phyloP scores from a whole-genome alignment of 805 yeast genomes.

The Phaffomyces opuntiae region DNA sequence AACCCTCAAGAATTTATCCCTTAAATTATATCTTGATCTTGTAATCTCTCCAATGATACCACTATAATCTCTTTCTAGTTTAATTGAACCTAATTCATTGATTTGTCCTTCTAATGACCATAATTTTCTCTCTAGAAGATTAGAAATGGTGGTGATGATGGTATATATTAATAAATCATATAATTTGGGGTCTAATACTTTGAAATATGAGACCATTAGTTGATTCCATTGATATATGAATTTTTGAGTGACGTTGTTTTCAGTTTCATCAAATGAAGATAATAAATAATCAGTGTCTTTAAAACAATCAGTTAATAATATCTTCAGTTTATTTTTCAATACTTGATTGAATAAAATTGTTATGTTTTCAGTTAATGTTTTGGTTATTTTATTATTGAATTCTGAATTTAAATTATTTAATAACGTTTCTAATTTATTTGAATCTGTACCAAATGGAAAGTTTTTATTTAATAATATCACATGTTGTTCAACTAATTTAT shows the following conservation, averaged over 20 bases:
- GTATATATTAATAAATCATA: constrained; percentile 42
- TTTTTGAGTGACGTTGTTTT: constrained; percentile 30
- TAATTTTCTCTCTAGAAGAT: constrained; percentile 56
- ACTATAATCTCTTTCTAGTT: constrained; percentile 75
- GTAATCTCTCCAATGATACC: constrained; percentile 68
- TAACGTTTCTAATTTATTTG: constrained; percentile 21
- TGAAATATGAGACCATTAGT: constrained; percentile 58
- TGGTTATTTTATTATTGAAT: constrained; percentile 23
- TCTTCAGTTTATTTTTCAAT: constrained; percentile 36
- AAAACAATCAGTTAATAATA: constrained; percentile 37
- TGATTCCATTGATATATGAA: constrained; percentile 62
- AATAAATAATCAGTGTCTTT: constrained; percentile 21
- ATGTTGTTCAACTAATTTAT: constrained; percentile 29
- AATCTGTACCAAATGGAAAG: constrained; percentile 33
- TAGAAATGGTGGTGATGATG: constrained; percentile 49
- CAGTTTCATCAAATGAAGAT: constrained; percentile 27
- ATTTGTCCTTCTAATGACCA: constrained; percentile 60
- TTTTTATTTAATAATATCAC: constrained; percentile 26
- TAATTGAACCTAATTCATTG: constrained; percentile 78
- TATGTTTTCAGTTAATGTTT: constrained; percentile 31
- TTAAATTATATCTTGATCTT: constrained; percentile 59
- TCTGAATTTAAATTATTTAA: constrained; percentile 20
- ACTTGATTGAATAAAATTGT: constrained; percentile 41
- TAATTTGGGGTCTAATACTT: constrained; percentile 46
- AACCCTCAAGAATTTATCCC: constrained; percentile 72